Conservation (phyloP, 2,329 filamentous ascomycete species). For the Colletotrichum higginsianum region DNA sequence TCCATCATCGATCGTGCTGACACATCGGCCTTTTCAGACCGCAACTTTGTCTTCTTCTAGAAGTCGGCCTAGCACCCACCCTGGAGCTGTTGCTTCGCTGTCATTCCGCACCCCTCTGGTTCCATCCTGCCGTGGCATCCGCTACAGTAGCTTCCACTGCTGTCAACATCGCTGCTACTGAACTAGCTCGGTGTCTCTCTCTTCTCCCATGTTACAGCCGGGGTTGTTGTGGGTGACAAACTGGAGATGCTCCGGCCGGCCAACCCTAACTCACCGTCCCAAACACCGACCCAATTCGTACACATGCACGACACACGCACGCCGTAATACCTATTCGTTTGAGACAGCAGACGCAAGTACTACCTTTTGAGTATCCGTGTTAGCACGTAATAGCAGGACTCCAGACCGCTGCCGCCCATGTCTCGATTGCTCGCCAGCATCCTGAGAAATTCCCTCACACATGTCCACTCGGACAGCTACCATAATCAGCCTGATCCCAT, state of each 20-base stretch:
- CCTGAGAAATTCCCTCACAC: conserved; percentile 42
- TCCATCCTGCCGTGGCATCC: conserved; percentile 15
- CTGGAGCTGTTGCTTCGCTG: neutral
- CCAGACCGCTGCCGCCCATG: conserved; percentile 32
- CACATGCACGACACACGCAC: neutral
- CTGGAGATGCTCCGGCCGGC: conserved; percentile 24
- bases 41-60: conserved; percentile 32
- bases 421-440: conserved; percentile 21
- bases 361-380: neutral
- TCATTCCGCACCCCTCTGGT: conserved; percentile 12
- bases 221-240: conserved; percentile 14
- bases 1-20: conserved; percentile 27
- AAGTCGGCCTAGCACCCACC: neutral
- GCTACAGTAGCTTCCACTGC: conserved; percentile 11
- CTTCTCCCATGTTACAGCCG: neutral
- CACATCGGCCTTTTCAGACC: conserved; percentile 32
- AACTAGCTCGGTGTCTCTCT: neutral
- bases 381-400: neutral
- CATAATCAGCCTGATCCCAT: conserved; percentile 39
- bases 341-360: neutral
- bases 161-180: conserved; percentile 14
- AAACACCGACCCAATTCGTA: conserved; percentile 10
- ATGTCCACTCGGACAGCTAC: conserved; percentile 37
- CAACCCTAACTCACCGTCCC: conserved; percentile 36
- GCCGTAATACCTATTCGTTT: neutral